These are phyloP conservation scores for Cryomyces minteri DNA, from an alignment of 495 filamentous ascomycete species.

Conservation along the genomic window DNA sequence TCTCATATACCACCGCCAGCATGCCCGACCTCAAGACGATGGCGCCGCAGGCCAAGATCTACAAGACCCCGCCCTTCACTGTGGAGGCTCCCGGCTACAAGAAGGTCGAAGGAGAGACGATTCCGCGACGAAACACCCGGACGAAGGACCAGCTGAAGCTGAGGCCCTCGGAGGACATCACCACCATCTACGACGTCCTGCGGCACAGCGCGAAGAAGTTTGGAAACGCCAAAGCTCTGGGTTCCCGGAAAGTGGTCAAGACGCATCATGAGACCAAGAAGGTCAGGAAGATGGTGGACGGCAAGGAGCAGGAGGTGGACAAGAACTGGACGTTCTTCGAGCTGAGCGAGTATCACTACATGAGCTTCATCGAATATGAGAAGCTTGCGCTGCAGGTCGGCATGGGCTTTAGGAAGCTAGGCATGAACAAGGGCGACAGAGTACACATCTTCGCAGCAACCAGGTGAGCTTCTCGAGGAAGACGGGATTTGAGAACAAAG, in stretches of 20 bases:
- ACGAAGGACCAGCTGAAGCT: slow-evolving; percentile 50
- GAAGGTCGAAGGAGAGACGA: slow-evolving; percentile 71
- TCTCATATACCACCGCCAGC: background rate
- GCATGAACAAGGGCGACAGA: slow-evolving; percentile 50
- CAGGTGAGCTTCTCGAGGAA: slow-evolving; percentile 1
- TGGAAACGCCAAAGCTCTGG: slow-evolving; percentile 78
- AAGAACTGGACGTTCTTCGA: slow-evolving; percentile 97
- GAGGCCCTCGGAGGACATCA: slow-evolving; percentile 48
- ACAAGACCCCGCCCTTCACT: slow-evolving; percentile 47
- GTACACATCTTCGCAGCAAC: slow-evolving; percentile 86
- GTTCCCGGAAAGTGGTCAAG: slow-evolving; percentile 60
- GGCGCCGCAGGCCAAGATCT: slow-evolving; percentile 41
- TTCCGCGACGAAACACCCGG: slow-evolving; percentile 62
- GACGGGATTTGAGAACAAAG: background rate
- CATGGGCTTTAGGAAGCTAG: slow-evolving; percentile 53
- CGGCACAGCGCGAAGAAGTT: slow-evolving; percentile 58
- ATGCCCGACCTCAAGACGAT: slow-evolving; percentile 24
- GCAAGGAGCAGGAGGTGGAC: slow-evolving; percentile 71
- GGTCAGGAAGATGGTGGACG: slow-evolving; percentile 90
- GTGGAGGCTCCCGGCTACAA: slow-evolving; percentile 59
- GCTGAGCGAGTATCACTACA: slow-evolving; percentile 70
- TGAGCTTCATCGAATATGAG: slow-evolving; percentile 81
- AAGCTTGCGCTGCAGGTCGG: slow-evolving; percentile 54
- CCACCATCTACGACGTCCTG: slow-evolving; percentile 78
- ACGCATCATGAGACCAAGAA: slow-evolving; percentile 88